These are phyloP conservation scores for Xylaria arbuscula DNA, from an alignment of 2,329 filamentous ascomycete species.

Conservation along the genomic window DNA sequence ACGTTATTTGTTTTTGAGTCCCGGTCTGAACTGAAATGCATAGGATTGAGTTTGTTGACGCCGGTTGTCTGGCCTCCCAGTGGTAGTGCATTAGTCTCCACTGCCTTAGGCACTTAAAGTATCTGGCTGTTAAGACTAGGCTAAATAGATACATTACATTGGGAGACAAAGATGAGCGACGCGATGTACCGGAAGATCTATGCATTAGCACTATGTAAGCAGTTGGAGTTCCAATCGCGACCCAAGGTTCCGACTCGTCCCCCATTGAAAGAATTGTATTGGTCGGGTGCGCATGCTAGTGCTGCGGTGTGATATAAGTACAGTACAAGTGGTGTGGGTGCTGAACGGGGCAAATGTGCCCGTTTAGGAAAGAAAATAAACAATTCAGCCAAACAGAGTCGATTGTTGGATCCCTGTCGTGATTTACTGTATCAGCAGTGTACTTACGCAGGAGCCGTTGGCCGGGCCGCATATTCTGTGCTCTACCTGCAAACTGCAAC, in stretches of 20 bases:
- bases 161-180: neutral
- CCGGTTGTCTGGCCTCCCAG: slow-evolving; percentile 33
- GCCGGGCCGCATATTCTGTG: slow-evolving; percentile 21
- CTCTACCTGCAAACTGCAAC: slow-evolving; percentile 15
- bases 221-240: neutral
- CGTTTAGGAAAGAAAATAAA: slow-evolving; percentile 36
- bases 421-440: neutral
- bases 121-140: neutral
- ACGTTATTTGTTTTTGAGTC: slow-evolving; percentile 28
- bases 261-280: neutral
- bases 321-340: neutral
- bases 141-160: neutral
- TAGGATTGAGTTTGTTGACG: slow-evolving; percentile 27
- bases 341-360: slow-evolving; percentile 22
- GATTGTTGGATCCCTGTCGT: slow-evolving; percentile 21
- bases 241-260: neutral
- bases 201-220: neutral
- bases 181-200: neutral
- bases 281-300: slow-evolving; percentile 12
- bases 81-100: slow-evolving; percentile 4
- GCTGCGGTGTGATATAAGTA: neutral
- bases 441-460: slow-evolving; percentile 17
- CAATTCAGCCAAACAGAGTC: slow-evolving; percentile 29
- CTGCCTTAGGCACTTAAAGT: neutral
- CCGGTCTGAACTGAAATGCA: slow-evolving; percentile 13